Evolutionary conservation across 352 stramenopile genomes (phyloP), one percentile per base, ranked within the genome.

Genomic region (Phytopythium montanum): DNA sequence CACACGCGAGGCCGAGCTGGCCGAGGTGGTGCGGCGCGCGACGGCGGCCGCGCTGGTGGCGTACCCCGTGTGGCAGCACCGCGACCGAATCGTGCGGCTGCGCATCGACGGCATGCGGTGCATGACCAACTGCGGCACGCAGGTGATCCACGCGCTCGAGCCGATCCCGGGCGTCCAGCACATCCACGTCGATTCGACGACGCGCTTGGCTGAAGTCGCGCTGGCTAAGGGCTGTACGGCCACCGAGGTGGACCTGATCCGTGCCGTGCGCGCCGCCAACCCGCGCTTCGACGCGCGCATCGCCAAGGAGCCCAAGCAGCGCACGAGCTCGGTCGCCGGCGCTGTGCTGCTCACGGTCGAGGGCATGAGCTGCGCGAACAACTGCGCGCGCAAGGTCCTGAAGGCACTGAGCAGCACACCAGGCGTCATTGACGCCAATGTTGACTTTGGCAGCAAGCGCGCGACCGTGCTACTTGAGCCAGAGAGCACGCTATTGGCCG

Each of bases 161-260:
- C 69, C 82, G 57, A 81, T 96, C 50, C 85, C 85, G 2, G 85
- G 87, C 29, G 87, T 96, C 52, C 67, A 91, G 33, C 79, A 92
- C 50, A 92, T 94, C 59, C 76, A 92, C 60, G 83, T 96, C 18
- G 83, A 93, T 58, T 93, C 81, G 23, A 85, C 84, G 65, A 87
- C 76, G 36, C 94, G 89, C 68, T 83, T 70, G 18, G 85, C 87
- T 4, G 82, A 87, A 21, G 72, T 96, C 38, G 83, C 82, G 33
- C 60, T 95, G 23, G 84, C 77, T 4, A 92, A 91, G 59, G 83
- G 81, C 34, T 91, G 76, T 46, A 92, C 84, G 10, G 87, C 80
- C 9, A 93, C 85, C 3, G 86, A 90, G 49, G 85, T 94, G 28
- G 87, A 96, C 60, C 71, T 96, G 26, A 95, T 96, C 72, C 86